phyloP scores from a whole-genome alignment of 1,284 basidiomycete species.

The Irpex sp. region DNA sequence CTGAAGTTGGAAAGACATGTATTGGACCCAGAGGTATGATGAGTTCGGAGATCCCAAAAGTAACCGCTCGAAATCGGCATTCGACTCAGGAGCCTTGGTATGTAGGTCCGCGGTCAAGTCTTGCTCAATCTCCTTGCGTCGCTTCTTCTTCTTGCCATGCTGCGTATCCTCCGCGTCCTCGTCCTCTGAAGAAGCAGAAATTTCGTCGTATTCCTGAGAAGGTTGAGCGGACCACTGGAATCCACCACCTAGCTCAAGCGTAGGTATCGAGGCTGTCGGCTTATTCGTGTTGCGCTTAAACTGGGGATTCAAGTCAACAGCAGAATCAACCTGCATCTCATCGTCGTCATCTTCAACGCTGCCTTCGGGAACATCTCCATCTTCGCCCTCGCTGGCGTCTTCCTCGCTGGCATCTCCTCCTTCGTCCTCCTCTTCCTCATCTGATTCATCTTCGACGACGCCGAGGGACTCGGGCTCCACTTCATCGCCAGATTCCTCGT shows the following conservation, averaged over 20 bases:
- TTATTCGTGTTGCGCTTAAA: background rate
- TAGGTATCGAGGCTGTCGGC: slow-evolving; percentile 15
- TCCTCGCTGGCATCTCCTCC: slow-evolving; percentile 23
- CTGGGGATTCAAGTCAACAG: slow-evolving; percentile 1
- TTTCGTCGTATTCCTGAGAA: slow-evolving; percentile 28
- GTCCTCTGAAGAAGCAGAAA: slow-evolving; percentile 35
- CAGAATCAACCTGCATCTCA: slow-evolving; percentile 34
- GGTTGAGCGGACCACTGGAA: slow-evolving; percentile 64
- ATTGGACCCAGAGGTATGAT: slow-evolving; percentile 98
- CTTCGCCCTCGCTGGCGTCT: slow-evolving; percentile 19
- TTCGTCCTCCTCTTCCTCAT: slow-evolving; percentile 26
- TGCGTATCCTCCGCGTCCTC: slow-evolving; percentile 49
- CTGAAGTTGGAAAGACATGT: slow-evolving; percentile 98
- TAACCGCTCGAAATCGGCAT: slow-evolving; percentile 91
- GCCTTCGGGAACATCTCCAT: slow-evolving; percentile 24
- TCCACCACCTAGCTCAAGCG: slow-evolving; percentile 54
- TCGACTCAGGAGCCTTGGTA: slow-evolving; percentile 82
- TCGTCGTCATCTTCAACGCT: slow-evolving; percentile 15
- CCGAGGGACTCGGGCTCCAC: slow-evolving; percentile 32
- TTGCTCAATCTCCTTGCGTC: slow-evolving; percentile 69
- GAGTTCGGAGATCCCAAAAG: slow-evolving; percentile 96
- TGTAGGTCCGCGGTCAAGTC: slow-evolving; percentile 88
- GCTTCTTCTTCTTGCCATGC: slow-evolving; percentile 55
- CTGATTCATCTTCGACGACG: slow-evolving; percentile 28
- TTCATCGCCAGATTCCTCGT: slow-evolving; percentile 27